A percentile compares a stretch with the other conserved stretches of the same genome.
These are phyloP conservation scores for Anthracocystis panici-leucophaei DNA, from an alignment of 1,284 basidiomycete genomes.

Conservation along the genomic window DNA sequence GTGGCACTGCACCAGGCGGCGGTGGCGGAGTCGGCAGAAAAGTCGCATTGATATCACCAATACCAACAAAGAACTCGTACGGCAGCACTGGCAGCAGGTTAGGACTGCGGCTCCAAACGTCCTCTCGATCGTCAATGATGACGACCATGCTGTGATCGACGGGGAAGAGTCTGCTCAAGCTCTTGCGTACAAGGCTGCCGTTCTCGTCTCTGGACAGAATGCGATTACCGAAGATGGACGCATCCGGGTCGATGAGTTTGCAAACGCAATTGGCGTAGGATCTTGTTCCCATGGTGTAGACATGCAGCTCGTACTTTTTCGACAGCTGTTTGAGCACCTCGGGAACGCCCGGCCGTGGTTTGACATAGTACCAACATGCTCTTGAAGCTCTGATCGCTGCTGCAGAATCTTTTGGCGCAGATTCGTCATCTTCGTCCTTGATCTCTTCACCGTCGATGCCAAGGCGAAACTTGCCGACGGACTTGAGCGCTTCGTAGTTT, in stretches of 20 bases:
- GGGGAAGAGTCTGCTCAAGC: conserved; percentile 88
- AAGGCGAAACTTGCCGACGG: conserved; percentile 85
- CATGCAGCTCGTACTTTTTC: conserved; percentile 94
- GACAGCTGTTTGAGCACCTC: conserved; percentile 81
- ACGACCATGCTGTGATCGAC: conserved; percentile 96
- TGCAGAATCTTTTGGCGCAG: conserved; percentile 26
- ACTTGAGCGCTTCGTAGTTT: conserved; percentile 87
- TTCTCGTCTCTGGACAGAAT: conserved; percentile 92
- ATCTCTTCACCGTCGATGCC: conserved; percentile 79
- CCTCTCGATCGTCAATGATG: conserved; percentile 96
- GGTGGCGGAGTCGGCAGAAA: conserved; percentile 80
- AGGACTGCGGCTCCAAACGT: conserved; percentile 94
- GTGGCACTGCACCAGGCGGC: conserved; percentile 29
- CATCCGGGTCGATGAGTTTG: conserved; percentile 89
- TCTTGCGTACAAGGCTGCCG: conserved; percentile 85
- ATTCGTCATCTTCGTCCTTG: conserved; percentile 36
- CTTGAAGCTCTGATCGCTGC: conserved; percentile 26
- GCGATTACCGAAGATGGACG: conserved; percentile 85
- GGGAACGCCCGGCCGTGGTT: conserved; percentile 86
- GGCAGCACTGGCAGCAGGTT: conserved; percentile 96
- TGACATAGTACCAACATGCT: conserved; percentile 96
- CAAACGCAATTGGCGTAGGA: conserved; percentile 96
- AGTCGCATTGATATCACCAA: conserved; percentile 95
- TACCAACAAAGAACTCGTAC: conserved; percentile 98
- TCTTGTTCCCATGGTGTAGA: conserved; percentile 98